These are phyloP conservation scores for Ophiostoma ulmi DNA, from an alignment of 2,329 filamentous ascomycete species.

Conservation along the genomic window DNA sequence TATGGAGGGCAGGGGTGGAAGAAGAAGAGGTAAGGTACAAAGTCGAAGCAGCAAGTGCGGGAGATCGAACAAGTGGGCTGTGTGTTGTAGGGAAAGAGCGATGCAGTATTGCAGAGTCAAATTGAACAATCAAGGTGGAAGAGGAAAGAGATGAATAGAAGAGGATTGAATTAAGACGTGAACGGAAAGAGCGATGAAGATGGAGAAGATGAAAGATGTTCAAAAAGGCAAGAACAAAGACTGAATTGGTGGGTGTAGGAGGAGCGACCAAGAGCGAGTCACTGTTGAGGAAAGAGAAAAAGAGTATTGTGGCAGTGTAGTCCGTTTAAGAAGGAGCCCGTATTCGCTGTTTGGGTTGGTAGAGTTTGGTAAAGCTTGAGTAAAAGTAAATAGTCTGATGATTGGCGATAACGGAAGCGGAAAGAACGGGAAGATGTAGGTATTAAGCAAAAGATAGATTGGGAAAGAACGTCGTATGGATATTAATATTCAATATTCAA, in stretches of 20 bases:
- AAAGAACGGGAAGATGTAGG: conserved; percentile 5
- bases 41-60: neutral
- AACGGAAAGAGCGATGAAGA: neutral
- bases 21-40: neutral
- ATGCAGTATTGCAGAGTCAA: neutral
- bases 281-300: neutral
- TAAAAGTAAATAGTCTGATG: neutral
- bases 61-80: neutral
- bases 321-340: neutral
- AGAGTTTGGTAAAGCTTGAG: neutral
- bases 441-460: neutral
- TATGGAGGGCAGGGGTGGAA: conserved; percentile 4
- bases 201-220: neutral
- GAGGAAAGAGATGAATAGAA: neutral
- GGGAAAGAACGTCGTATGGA: neutral
- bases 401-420: conserved; percentile 9
- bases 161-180: neutral
- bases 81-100: neutral
- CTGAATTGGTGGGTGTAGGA: neutral
- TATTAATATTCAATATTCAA: neutral
- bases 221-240: neutral
- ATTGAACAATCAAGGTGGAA: neutral
- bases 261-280: conserved; percentile 7
- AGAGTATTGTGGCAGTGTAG: conserved; percentile 7
- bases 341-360: neutral